These are phyloP conservation scores for Elaphomyces granulatus DNA, from an alignment of 495 filamentous ascomycete species.

Conservation along the genomic window DNA sequence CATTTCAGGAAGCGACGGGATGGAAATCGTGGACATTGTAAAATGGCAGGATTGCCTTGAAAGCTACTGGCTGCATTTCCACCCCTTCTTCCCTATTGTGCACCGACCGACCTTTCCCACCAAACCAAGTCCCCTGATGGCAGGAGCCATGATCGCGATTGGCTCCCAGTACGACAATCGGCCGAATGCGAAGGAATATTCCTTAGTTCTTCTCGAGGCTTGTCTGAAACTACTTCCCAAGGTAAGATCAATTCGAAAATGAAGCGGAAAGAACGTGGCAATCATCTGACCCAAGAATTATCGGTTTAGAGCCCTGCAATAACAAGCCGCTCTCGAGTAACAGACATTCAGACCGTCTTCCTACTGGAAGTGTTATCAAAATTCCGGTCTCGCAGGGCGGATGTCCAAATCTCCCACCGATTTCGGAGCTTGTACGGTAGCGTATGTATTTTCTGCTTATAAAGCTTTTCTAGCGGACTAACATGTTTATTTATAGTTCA, in stretches of 20 bases:
- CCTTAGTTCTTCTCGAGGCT: constrained; percentile 20
- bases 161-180: constrained; percentile 25
- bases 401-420: constrained; percentile 7
- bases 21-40: constrained; percentile 23
- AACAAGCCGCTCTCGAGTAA: constrained; percentile 10
- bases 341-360: constrained; percentile 12
- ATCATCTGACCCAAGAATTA: neutral
- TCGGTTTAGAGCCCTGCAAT: constrained; percentile 3
- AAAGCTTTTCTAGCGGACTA: no score
- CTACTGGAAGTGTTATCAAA: constrained; percentile 9
- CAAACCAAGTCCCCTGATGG: constrained; percentile 20
- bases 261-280: neutral
- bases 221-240: constrained; percentile 23
- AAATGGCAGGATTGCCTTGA: constrained; percentile 24
- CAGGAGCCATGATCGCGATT: constrained; percentile 26
- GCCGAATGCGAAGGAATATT: constrained; percentile 19
- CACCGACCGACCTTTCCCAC: constrained; percentile 23
- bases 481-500: constrained; percentile 2
- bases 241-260: constrained; percentile 8
- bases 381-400: constrained; percentile 8
- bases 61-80: constrained; percentile 28
- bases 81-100: constrained; percentile 27
- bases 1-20: constrained; percentile 16
- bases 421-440: constrained; percentile 10
- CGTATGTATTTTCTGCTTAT: constrained; percentile 5